Base-by-base conservation (phyloP, 2,329 filamentous ascomycete species). In the Botrytis galanthina region DNA sequence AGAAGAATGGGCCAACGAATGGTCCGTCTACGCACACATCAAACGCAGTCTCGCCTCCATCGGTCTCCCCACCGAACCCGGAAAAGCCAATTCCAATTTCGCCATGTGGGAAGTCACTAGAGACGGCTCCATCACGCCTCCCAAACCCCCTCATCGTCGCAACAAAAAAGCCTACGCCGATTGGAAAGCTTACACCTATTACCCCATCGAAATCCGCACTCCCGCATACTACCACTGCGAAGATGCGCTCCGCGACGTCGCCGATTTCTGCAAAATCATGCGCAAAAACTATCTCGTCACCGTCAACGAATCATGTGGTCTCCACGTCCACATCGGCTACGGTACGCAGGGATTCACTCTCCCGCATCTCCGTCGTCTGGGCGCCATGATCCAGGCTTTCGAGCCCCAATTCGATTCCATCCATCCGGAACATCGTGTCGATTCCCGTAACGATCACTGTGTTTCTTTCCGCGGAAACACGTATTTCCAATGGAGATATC, bases 271-370 rank as follows among this genome's bases (percentile, higher is more conserved):
- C 3, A 48, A 63, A 22, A 20, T 77, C 18, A 48, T 80, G 20
- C 70, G 64, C 1, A 59, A 54, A 2, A 73, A 60, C 10, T 79
- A 78, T 61, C 63, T 75, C 7, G 26, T 79, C 5, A 63, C 77
- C 16, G 72, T 75, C 26, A 81, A 81, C 62, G 32, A 73, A 0
- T 75, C 73, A 0, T 79, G 76, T 57, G 79, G 79, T 0, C 57
- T 82, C 0, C 80, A 82, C 62, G 77, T 82, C 10, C 81, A 82
- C 67, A 71, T 81, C n/a, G 80, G 81, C 1, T 78, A 80, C 37
- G 75, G 75, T 6, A 51, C 60, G 2, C 12, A 70, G 8, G 76
- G 78, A 0, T 80, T 81, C 46, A 74, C 75, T 2, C 57, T 78
- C 4, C 37, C 62, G 14, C 78, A 76, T 1, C 59, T 82, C 14